Evolutionary conservation across 2,329 filamentous ascomycete species (phyloP).

Genomic region (Ceratocystis lukuohia): DNA sequence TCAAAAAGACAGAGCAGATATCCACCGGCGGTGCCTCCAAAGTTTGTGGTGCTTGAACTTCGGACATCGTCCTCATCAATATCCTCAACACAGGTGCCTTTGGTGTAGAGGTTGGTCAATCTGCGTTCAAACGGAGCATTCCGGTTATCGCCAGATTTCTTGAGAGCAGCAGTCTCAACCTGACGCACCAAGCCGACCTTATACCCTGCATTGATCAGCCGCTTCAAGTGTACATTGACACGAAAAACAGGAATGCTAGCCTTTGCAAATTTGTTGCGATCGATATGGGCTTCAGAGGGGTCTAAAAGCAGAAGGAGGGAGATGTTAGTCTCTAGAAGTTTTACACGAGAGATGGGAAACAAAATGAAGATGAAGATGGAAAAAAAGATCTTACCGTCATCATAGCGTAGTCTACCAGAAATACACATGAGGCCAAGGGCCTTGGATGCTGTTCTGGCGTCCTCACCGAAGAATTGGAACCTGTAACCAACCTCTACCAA

Average conservation of each 20-base stretch:
- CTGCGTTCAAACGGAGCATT: slow-evolving; percentile 86
- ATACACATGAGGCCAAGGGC: slow-evolving; percentile 93
- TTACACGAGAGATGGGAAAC: not conserved
- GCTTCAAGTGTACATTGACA: slow-evolving; percentile 83
- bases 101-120: slow-evolving; percentile 93
- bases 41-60: slow-evolving; percentile 44
- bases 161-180: slow-evolving; percentile 86
- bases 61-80: slow-evolving; percentile 45
- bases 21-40: slow-evolving; percentile 48
- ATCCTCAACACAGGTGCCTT: slow-evolving; percentile 94
- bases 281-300: slow-evolving; percentile 79
- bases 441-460: slow-evolving; percentile 77
- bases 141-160: slow-evolving; percentile 87
- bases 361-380: slow-evolving; percentile 17
- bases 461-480: slow-evolving; percentile 92
- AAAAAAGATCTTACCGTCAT: slow-evolving; percentile 51
- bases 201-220: slow-evolving; percentile 79
- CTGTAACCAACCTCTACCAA: slow-evolving; percentile 97
- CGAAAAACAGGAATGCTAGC: slow-evolving; percentile 91
- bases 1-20: slow-evolving; percentile 91
- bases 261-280: slow-evolving; percentile 63
- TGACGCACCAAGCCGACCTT: slow-evolving; percentile 94
- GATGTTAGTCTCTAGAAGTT: slow-evolving; percentile 7
- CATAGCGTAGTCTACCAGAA: slow-evolving; percentile 84
- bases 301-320: slow-evolving; percentile 33